Evolutionary conservation across 2,329 filamentous ascomycete genomes (phyloP).

Genomic region (Neophaeococcomyces mojaviensis): DNA sequence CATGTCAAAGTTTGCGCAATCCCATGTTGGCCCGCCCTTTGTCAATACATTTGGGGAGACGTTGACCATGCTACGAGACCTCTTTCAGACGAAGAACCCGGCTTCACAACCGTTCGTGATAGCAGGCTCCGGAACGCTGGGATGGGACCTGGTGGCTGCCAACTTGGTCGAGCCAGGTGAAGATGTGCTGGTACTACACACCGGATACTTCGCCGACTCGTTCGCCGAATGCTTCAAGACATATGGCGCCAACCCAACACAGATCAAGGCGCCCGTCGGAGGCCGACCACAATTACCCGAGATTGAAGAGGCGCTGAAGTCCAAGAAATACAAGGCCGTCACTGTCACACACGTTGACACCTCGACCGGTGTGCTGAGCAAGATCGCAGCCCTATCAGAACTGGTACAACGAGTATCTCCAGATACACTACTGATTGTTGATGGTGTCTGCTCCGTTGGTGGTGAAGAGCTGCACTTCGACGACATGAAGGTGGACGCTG

Average conservation of each 20-base stretch:
- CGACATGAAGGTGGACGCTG: constrained; percentile 85
- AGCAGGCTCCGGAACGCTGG: constrained; percentile 87
- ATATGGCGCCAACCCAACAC: constrained; percentile 84
- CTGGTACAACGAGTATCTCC: constrained; percentile 80
- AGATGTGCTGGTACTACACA: constrained; percentile 85
- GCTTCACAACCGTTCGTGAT: constrained; percentile 85
- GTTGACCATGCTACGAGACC: constrained; percentile 76
- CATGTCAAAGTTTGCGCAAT: constrained; percentile 49
- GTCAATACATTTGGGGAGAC: constrained; percentile 87
- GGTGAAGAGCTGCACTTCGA: constrained; percentile 95
- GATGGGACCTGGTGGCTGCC: constrained; percentile 93
- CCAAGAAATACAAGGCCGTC: constrained; percentile 88
- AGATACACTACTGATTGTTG: constrained; percentile 83
- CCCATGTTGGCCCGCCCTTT: constrained; percentile 83
- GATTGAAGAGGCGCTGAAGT: constrained; percentile 78
- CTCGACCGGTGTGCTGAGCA: constrained; percentile 88
- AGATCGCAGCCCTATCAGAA: constrained; percentile 76
- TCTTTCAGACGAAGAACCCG: constrained; percentile 83
- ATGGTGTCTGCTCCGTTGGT: constrained; percentile 94
- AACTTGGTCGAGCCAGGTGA: constrained; percentile 88
- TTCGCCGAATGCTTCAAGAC: constrained; percentile 88
- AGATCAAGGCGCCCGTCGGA: constrained; percentile 83
- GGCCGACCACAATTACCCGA: constrained; percentile 77
- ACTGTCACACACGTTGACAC: constrained; percentile 97
- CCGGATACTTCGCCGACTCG: constrained; percentile 92